A percentile compares a stretch with the other conserved stretches of the same genome.
Evolutionary conservation across 2,329 filamentous ascomycete species (phyloP).

Genomic region (Fusarium sp.): DNA sequence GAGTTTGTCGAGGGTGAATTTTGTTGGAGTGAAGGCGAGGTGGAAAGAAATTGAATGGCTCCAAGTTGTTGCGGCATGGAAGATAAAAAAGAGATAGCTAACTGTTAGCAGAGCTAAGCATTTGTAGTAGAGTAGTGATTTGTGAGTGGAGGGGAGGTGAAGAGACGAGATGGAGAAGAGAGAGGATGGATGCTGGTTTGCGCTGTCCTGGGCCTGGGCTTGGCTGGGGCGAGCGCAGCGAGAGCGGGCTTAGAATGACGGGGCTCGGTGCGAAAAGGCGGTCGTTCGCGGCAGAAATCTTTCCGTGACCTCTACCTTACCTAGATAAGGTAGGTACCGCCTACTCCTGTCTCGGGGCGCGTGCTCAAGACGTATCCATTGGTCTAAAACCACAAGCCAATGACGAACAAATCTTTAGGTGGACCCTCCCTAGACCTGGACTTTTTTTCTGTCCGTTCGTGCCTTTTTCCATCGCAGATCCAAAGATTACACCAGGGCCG

Average conservation of each 20-base stretch:
- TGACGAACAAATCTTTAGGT: constrained; percentile 26
- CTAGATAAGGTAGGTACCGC: too few relatives aligned
- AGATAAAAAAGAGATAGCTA: constrained; percentile 7
- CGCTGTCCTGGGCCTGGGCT: constrained; percentile 34
- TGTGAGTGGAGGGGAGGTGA: constrained; percentile 11
- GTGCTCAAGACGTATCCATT: constrained; percentile 12
- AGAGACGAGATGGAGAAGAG: constrained; percentile 30
- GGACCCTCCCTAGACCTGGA: constrained; percentile 22
- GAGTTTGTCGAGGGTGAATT: constrained; percentile 1
- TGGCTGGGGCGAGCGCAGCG: constrained; percentile 24
- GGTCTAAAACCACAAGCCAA: constrained; percentile 13
- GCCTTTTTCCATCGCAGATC: constrained; percentile 37
- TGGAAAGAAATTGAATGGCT: constrained; percentile 17
- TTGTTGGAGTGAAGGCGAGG: constrained; percentile 6
- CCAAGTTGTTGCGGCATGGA: constrained; percentile 21
- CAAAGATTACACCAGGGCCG: constrained; percentile 22
- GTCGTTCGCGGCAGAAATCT: constrained; percentile 46
- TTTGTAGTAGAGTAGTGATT: constrained; percentile 10
- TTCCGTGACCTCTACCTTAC: too few relatives aligned
- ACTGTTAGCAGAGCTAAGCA: constrained; percentile 4
- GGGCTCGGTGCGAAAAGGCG: constrained; percentile 39
- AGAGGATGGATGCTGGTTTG: constrained; percentile 39
- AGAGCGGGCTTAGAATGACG: constrained; percentile 46
- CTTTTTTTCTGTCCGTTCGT: constrained; percentile 39
- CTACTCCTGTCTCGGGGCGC: constrained; percentile 31